phyloP scores from a whole-genome alignment of 352 stramenopile species.

The Globisporangium carolinianum region DNA sequence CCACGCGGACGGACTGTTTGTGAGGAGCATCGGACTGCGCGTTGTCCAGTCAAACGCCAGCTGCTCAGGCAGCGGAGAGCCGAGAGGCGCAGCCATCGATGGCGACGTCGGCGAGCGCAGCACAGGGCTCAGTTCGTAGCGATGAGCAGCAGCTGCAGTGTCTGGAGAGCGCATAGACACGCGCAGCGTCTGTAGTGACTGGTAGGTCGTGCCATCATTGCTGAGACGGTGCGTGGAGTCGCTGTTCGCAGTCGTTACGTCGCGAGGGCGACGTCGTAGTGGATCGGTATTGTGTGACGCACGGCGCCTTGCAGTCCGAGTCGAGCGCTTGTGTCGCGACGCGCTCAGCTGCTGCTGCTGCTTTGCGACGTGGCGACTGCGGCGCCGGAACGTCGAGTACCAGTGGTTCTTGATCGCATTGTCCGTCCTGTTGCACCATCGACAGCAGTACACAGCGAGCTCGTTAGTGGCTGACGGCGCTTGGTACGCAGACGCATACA shows the following conservation, averaged over 20 bases:
- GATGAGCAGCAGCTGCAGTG: slow-evolving; percentile 1
- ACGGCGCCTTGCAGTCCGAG: too few species aligned
- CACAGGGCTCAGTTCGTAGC: not conserved
- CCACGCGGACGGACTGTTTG: slow-evolving; percentile 12
- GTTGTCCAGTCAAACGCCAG: too few species aligned
- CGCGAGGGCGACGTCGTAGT: not conserved
- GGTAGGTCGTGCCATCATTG: not conserved
- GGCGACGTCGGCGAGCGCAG: not conserved
- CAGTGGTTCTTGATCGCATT: slow-evolving; percentile 87
- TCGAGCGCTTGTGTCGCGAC: not conserved
- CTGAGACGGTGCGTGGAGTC: not conserved
- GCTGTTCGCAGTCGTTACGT: slow-evolving; percentile 2
- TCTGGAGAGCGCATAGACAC: slow-evolving; percentile 31
- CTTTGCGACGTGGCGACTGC: slow-evolving; percentile 52
- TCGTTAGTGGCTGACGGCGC: not conserved
- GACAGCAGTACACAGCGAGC: not conserved
- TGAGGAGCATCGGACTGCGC: not conserved
- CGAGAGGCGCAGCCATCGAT: not conserved
- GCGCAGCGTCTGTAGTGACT: slow-evolving; percentile 16
- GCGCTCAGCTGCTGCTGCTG: slow-evolving; percentile 9
- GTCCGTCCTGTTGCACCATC: slow-evolving; percentile 30
- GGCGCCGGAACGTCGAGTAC: slow-evolving; percentile 71
- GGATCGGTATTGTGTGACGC: too few species aligned
- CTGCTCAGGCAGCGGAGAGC: slow-evolving; percentile 1
- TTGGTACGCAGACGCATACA: not conserved